Evolutionary conservation across 164 flowering plant species (phyloP).

Genomic region (Vitis rupestris): DNA sequence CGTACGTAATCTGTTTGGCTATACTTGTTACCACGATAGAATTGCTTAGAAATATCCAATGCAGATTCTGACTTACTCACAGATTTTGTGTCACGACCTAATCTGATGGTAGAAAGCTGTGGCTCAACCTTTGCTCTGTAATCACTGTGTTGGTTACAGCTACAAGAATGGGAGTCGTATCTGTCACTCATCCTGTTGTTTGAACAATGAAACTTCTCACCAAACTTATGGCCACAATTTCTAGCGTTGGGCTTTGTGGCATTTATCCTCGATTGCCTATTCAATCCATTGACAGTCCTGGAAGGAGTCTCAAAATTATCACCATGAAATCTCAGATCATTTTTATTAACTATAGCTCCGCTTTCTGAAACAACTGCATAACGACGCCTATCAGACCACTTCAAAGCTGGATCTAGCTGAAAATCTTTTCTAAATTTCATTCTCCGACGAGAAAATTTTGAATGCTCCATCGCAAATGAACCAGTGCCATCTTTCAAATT

Average conservation of each 20-base stretch:
- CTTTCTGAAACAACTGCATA: slow-evolving; percentile 29
- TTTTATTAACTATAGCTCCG: slow-evolving; percentile 27
- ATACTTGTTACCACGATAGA: slow-evolving; percentile 47
- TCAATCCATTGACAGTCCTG: slow-evolving; percentile 42
- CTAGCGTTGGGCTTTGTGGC: slow-evolving; percentile 42
- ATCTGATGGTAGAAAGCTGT: slow-evolving; percentile 33
- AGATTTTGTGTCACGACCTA: slow-evolving; percentile 44
- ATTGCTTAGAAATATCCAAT: slow-evolving; percentile 55
- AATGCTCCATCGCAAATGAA: slow-evolving; percentile 43
- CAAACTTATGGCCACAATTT: slow-evolving; percentile 41
- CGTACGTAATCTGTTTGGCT: slow-evolving; percentile 38
- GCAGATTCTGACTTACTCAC: slow-evolving; percentile 43
- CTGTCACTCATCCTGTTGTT: slow-evolving; percentile 53
- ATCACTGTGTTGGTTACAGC: slow-evolving; percentile 51
- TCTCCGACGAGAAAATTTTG: slow-evolving; percentile 48
- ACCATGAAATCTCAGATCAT: slow-evolving; percentile 39
- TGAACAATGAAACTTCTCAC: slow-evolving; percentile 53
- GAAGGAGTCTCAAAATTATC: slow-evolving; percentile 34
- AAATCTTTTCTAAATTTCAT: slow-evolving; percentile 44
- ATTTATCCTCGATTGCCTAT: slow-evolving; percentile 47
- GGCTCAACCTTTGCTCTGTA: slow-evolving; percentile 42
- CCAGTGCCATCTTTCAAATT: slow-evolving; percentile 37
- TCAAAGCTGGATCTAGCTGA: slow-evolving; percentile 37
- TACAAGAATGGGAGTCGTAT: slow-evolving; percentile 57
- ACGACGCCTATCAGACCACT: slow-evolving; percentile 52